Evolutionary conservation across 345 rosid species (phyloP).

Genomic region (Camelina sativa): DNA sequence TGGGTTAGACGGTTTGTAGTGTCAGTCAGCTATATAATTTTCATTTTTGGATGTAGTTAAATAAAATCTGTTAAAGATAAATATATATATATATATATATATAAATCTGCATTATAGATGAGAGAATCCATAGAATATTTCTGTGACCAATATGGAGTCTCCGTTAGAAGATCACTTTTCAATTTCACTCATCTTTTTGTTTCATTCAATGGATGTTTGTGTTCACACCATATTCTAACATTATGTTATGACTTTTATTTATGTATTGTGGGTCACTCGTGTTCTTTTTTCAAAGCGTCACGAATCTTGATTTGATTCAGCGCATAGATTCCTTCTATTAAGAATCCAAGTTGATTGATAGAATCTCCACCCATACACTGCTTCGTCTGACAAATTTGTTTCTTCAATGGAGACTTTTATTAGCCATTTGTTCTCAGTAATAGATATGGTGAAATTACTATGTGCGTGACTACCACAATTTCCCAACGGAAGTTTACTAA

Average conservation of each 20-base stretch:
- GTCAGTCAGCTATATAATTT: neutral
- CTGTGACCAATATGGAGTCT: neutral
- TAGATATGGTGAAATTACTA: neutral
- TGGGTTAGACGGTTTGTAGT: neutral
- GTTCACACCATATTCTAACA: slow-evolving; percentile 7
- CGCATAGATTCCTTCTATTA: slow-evolving; percentile 1
- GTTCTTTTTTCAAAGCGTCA: neutral
- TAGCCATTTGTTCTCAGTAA: neutral
- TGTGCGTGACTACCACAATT: too few species aligned
- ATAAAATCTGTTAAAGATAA: neutral
- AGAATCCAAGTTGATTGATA: slow-evolving; percentile 4
- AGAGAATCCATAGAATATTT: neutral
- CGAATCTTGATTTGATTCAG: neutral
- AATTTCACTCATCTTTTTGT: neutral
- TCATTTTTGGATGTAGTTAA: neutral
- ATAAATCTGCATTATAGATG: neutral
- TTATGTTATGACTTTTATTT: neutral
- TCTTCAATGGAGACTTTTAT: slow-evolving; percentile 6
- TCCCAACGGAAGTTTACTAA: too few species aligned
- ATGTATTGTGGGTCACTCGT: slow-evolving; percentile 9
- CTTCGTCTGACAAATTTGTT: neutral
- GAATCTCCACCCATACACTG: neutral
- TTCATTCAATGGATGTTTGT: neutral
- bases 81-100: neutral
- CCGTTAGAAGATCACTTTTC: neutral